Evolutionary conservation across 441 rosid species (phyloP).

Genomic region (Euphorbia corollata): DNA sequence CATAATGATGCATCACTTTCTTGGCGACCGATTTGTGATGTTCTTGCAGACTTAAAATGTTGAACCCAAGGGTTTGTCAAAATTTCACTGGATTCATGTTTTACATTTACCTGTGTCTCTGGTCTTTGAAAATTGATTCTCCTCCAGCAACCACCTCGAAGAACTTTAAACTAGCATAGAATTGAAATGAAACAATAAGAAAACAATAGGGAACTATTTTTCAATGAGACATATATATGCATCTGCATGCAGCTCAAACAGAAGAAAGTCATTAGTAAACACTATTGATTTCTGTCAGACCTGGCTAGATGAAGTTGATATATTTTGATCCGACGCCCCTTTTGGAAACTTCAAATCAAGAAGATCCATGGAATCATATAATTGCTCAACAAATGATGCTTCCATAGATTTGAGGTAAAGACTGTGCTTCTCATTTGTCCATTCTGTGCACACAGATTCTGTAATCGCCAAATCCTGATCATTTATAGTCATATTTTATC

Average conservation of each 20-base stretch:
- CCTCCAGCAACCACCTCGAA: slow-evolving; percentile 48
- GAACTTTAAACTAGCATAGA: slow-evolving; percentile 45
- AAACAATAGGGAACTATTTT: not conserved
- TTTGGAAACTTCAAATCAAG: slow-evolving; percentile 24
- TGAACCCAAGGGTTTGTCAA: slow-evolving; percentile 47
- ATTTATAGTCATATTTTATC: slow-evolving; percentile 6
- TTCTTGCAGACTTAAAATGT: slow-evolving; percentile 34
- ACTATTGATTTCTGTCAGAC: slow-evolving; percentile 24
- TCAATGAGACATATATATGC: not conserved
- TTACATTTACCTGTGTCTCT: slow-evolving; percentile 20
- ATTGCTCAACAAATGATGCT: slow-evolving; percentile 64
- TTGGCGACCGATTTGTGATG: slow-evolving; percentile 21
- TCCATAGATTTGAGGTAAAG: slow-evolving; percentile 60
- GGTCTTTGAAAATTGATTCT: slow-evolving; percentile 37
- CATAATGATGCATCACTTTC: slow-evolving; percentile 23
- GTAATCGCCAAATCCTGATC: slow-evolving; percentile 31
- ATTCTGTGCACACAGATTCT: slow-evolving; percentile 31
- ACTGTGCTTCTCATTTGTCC: slow-evolving; percentile 83
- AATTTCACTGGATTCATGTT: slow-evolving; percentile 18
- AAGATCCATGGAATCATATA: slow-evolving; percentile 37
- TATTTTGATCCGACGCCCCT: slow-evolving; percentile 22
- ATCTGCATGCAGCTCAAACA: not conserved
- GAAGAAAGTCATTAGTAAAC: slow-evolving; percentile 7
- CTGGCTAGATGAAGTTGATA: slow-evolving; percentile 37
- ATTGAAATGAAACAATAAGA: slow-evolving; percentile 12